Conservation (phyloP, 2,329 filamentous ascomycete species). For the Calonectria pseudoturangicola region DNA sequence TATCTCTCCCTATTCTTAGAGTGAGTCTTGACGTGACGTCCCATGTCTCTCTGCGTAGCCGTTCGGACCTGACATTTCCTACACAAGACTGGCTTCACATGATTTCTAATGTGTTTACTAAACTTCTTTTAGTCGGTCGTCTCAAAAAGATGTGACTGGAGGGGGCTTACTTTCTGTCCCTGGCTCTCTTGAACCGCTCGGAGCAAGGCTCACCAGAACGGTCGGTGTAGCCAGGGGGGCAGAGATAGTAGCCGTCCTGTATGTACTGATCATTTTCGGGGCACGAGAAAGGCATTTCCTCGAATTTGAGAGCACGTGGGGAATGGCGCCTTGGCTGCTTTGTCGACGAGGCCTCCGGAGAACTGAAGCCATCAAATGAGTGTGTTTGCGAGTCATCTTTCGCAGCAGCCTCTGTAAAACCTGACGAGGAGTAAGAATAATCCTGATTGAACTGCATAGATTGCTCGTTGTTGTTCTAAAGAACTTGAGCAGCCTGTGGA, state of each 20-base stretch:
- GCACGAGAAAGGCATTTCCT: constrained; percentile 37
- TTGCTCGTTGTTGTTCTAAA: constrained; percentile 41
- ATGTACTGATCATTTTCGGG: constrained; percentile 44
- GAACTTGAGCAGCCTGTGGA: constrained; percentile 35
- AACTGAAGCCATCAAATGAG: constrained; percentile 16
- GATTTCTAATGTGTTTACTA: constrained; percentile 50
- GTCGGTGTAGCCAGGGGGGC: constrained; percentile 30
- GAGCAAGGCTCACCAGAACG: constrained; percentile 24
- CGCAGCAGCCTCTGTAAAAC: not conserved
- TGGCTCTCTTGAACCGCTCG: constrained; percentile 30
- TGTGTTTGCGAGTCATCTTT: constrained; percentile 12
- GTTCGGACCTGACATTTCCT: constrained; percentile 33
- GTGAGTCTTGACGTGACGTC: constrained; percentile 40
- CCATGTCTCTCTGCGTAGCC: constrained; percentile 46
- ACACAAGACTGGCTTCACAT: constrained; percentile 47
- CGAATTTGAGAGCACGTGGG: constrained; percentile 29
- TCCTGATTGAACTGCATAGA: constrained; percentile 23
- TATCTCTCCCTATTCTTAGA: not conserved
- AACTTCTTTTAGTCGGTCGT: constrained; percentile 7
- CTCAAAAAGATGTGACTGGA: accelerated
- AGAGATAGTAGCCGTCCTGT: constrained; percentile 42
- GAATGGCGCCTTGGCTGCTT: constrained; percentile 6
- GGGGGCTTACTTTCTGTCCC: constrained; percentile 43
- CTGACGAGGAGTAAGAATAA: constrained; percentile 14
- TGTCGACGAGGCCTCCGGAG: constrained; percentile 11